A percentile compares a stretch with the other conserved stretches of the same genome.
Evolutionary conservation across 176 grass and related monocot species (phyloP).

Genomic region (Eragrostis curvula): DNA sequence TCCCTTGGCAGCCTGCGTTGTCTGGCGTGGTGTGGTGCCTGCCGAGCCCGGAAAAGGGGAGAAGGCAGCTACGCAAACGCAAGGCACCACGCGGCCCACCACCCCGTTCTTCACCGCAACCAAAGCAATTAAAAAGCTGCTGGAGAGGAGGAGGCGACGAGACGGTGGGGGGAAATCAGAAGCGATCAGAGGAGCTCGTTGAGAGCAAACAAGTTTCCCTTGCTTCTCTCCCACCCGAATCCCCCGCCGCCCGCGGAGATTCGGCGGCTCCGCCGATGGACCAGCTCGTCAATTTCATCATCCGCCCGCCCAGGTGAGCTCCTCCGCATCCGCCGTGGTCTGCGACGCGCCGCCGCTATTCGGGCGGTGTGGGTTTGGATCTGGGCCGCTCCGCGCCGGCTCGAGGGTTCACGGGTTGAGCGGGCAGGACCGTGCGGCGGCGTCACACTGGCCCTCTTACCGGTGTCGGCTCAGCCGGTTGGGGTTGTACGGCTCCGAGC

Average conservation of each 20-base stretch:
- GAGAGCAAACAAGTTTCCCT: conserved; percentile 1
- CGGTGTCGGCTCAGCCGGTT: not conserved
- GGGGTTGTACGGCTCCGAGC: not conserved
- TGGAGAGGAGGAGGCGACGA: not conserved
- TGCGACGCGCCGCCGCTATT: not conserved
- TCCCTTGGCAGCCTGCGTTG: not conserved
- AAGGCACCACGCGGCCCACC: not conserved
- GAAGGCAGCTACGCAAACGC: conserved; percentile 38
- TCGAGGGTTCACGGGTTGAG: not conserved
- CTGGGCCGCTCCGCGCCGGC: conserved; percentile 18
- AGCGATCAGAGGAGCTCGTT: conserved; percentile 17
- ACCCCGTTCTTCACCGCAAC: conserved; percentile 17
- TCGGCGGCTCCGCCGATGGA: conserved; percentile 61
- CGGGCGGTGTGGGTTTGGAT: conserved; percentile 39
- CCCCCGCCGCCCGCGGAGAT: not conserved
- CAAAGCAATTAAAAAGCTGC: conserved; percentile 48
- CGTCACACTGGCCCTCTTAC: too few relatives aligned
- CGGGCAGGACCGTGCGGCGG: not conserved
- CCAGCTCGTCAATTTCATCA: conserved; percentile 99
- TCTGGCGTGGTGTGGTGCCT: conserved; percentile 27
- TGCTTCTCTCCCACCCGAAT: not conserved
- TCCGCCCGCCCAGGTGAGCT: conserved; percentile 89
- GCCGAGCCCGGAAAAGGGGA: conserved; percentile 17
- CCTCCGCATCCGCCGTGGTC: not conserved
- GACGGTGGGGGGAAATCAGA: conserved; percentile 30